These are phyloP conservation scores for Chrysosporium queenslandicum DNA, from an alignment of 2,329 filamentous ascomycete genomes.

Conservation along the genomic window DNA sequence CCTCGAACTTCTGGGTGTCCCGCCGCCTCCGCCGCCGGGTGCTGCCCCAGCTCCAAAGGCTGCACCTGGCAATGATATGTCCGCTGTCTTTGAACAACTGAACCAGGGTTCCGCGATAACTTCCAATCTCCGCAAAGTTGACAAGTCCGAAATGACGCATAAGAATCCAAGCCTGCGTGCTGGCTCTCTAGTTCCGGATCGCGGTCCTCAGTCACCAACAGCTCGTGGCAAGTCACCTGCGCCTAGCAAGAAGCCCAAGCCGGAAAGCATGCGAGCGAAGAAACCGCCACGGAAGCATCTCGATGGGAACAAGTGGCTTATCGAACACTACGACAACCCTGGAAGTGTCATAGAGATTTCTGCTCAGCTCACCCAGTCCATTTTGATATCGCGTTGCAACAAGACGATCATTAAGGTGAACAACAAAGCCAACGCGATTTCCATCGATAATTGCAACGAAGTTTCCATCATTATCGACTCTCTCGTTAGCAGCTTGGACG, in stretches of 20 bases:
- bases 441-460: slow-evolving; percentile 78
- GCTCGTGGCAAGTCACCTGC: slow-evolving; percentile 69
- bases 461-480: slow-evolving; percentile 80
- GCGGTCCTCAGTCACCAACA: slow-evolving; percentile 41
- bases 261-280: slow-evolving; percentile 72
- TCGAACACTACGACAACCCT: slow-evolving; percentile 83
- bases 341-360: slow-evolving; percentile 69
- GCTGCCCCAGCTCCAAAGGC: slow-evolving; percentile 39
- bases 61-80: slow-evolving; percentile 53
- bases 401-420: slow-evolving; percentile 81
- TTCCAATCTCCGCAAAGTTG: slow-evolving; percentile 80
- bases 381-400: slow-evolving; percentile 85
- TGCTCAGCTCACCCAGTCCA: slow-evolving; percentile 72
- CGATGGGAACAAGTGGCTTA: slow-evolving; percentile 85
- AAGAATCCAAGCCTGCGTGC: slow-evolving; percentile 86
- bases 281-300: slow-evolving; percentile 71
- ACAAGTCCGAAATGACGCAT: slow-evolving; percentile 93
- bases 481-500: slow-evolving; percentile 81
- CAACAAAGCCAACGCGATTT: slow-evolving; percentile 95
- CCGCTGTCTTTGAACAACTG: slow-evolving; percentile 81
- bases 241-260: slow-evolving; percentile 78
- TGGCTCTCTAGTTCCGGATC: slow-evolving; percentile 56
- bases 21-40: slow-evolving; percentile 55
- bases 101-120: slow-evolving; percentile 88
- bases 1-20: slow-evolving; percentile 45